Conservation (phyloP, 306 rosid species). For the Vigna unguiculata region DNA sequence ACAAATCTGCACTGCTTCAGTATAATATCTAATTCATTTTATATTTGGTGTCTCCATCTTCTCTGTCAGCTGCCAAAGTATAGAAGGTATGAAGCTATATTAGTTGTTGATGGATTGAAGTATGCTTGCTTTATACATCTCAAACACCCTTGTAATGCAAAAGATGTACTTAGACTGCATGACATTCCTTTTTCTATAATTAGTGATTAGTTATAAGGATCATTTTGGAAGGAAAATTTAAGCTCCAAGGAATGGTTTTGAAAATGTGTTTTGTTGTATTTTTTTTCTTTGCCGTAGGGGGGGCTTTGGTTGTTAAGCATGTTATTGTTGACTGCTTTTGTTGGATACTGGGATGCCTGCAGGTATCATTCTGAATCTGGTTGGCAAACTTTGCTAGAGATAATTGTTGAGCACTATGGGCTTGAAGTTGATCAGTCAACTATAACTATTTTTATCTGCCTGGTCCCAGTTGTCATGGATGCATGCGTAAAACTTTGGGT, state of each 20-base stretch:
- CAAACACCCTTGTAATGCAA: not conserved
- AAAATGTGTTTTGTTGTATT: not conserved
- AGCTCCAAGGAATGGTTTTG: not conserved
- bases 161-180: not conserved
- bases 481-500: constrained; percentile 98
- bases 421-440: constrained; percentile 75
- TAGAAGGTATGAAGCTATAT: not conserved
- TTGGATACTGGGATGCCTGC: constrained; percentile 47
- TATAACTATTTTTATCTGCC: constrained; percentile 80
- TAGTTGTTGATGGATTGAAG: not conserved
- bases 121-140: not conserved
- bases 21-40: not conserved
- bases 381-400: constrained; percentile 90
- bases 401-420: constrained; percentile 89
- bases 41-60: not conserved
- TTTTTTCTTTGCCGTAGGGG: not conserved
- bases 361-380: constrained; percentile 99
- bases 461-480: constrained; percentile 83
- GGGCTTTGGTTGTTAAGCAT: not conserved
- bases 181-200: not conserved
- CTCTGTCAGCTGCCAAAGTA: not conserved
- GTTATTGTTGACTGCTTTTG: constrained; percentile 34
- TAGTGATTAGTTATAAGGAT: not conserved
- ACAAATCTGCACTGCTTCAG: not conserved
- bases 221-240: not conserved